Evolutionary conservation across 1,139 yeast genomes (phyloP).

Genomic region (Suhomyces ambrosiae): DNA sequence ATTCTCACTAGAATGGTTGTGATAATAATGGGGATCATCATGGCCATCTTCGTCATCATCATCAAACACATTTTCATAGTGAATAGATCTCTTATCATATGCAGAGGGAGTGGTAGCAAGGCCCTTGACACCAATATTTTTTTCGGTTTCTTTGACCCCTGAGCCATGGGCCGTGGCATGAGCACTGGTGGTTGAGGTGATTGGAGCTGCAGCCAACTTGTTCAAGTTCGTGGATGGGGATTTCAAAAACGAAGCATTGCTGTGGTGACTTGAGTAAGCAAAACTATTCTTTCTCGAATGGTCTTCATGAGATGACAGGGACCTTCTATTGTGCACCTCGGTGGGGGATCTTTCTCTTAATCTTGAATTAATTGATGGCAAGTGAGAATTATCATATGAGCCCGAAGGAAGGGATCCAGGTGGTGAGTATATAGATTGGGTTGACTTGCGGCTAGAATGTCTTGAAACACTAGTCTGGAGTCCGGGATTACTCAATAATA

Average conservation of each 20-base stretch:
- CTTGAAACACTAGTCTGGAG: constrained; percentile 16
- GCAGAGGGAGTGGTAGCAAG: constrained; percentile 43
- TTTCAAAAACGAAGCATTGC: constrained; percentile 22
- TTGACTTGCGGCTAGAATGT: constrained; percentile 37
- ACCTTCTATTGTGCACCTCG: constrained; percentile 4
- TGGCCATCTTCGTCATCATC: constrained; percentile 51
- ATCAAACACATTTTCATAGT: constrained; percentile 54
- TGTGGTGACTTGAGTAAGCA: constrained; percentile 15
- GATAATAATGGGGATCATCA: constrained; percentile 3
- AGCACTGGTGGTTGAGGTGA: constrained; percentile 25
- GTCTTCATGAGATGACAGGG: constrained; percentile 14
- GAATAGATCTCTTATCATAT: constrained; percentile 29
- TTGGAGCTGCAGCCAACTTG: constrained; percentile 25
- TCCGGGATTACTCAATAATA: constrained; percentile 29
- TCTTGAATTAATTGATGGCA: constrained; percentile 48
- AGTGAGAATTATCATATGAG: constrained; percentile 38
- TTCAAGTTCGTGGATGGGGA: constrained; percentile 14
- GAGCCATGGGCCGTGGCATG: constrained; percentile 23
- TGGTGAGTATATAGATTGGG: constrained; percentile 35
- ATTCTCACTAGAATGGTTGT: constrained; percentile 7
- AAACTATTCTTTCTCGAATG: constrained; percentile 12
- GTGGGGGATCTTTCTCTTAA: constrained; percentile 31
- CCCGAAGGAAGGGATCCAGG: constrained; percentile 38
- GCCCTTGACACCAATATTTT: constrained; percentile 26
- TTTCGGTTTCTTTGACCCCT: constrained; percentile 2